A percentile compares a stretch with the other conserved stretches of the same genome.
Conservation (phyloP, 257 asterid species). For the Fraxinus americana region DNA sequence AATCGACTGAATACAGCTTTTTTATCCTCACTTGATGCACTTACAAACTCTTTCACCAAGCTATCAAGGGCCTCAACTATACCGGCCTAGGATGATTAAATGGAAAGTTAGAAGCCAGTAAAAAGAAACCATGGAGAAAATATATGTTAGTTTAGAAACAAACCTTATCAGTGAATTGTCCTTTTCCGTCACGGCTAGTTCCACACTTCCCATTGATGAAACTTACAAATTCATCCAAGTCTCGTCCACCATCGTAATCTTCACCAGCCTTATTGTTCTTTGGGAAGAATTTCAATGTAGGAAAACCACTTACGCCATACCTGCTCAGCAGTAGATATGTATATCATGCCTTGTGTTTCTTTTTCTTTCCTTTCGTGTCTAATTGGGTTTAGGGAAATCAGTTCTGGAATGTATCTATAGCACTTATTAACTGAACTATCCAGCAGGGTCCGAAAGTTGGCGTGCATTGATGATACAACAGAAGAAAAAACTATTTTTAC, state of each 20-base stretch:
- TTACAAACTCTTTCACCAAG: slow-evolving; percentile 74
- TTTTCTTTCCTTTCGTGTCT: neutral
- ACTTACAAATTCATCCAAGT: slow-evolving; percentile 65
- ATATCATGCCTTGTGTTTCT: slow-evolving; percentile 14
- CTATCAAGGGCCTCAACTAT: slow-evolving; percentile 58
- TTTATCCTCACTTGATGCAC: slow-evolving; percentile 64
- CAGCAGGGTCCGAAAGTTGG: neutral
- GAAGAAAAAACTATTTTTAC: neutral
- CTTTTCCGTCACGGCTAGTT: slow-evolving; percentile 82
- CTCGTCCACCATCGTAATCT: slow-evolving; percentile 77
- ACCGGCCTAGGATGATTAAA: slow-evolving; percentile 67
- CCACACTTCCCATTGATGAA: slow-evolving; percentile 89
- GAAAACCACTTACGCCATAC: slow-evolving; percentile 63
- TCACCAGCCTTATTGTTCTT: slow-evolving; percentile 95
- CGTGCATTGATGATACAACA: neutral
- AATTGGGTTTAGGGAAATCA: too few relatives aligned
- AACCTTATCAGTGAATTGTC: slow-evolving; percentile 80
- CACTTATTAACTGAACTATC: neutral
- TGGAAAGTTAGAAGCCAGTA: slow-evolving; percentile 18
- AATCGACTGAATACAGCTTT: slow-evolving; percentile 47
- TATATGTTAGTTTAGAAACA: slow-evolving; percentile 24
- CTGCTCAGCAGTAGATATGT: slow-evolving; percentile 26
- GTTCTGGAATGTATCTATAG: neutral
- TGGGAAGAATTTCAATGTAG: slow-evolving; percentile 86
- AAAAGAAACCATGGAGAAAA: slow-evolving; percentile 6